These are phyloP conservation scores for Clausena lansium DNA, from an alignment of 345 rosid species.

Conservation along the genomic window DNA sequence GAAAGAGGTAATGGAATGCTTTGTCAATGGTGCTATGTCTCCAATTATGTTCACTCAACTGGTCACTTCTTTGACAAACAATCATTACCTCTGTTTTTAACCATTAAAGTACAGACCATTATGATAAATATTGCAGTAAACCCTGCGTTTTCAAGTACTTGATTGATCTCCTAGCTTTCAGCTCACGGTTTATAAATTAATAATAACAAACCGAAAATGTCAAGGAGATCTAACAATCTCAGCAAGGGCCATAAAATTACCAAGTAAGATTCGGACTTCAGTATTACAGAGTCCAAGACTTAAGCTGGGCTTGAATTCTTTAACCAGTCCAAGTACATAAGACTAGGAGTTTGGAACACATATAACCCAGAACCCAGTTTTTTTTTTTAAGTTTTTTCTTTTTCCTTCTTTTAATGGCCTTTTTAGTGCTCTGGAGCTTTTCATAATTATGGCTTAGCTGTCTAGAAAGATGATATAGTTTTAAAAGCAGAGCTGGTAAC, in stretches of 20 bases:
- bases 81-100: background rate
- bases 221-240: background rate
- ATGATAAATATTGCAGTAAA: background rate
- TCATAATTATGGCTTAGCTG: too few species aligned
- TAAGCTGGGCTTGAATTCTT: background rate
- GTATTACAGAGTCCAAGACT: background rate
- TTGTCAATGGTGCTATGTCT: background rate
- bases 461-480: too few species aligned
- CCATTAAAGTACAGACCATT: background rate
- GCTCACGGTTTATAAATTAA: too few species aligned
- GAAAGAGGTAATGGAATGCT: constrained; percentile 1
- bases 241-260: background rate
- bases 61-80: background rate
- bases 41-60: background rate
- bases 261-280: background rate
- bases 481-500: too few species aligned
- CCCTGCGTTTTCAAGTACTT: background rate
- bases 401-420: too few species aligned
- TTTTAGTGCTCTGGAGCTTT: too few species aligned
- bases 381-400: too few species aligned
- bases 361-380: too few species aligned
- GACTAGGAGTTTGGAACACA: too few species aligned
- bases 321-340: background rate
- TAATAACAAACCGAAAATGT: background rate
- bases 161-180: background rate